A percentile compares a stretch with the other conserved stretches of the same genome.
Evolutionary conservation across 2,329 filamentous ascomycete genomes (phyloP).

Genomic region (Teratosphaeria zuluensis): DNA sequence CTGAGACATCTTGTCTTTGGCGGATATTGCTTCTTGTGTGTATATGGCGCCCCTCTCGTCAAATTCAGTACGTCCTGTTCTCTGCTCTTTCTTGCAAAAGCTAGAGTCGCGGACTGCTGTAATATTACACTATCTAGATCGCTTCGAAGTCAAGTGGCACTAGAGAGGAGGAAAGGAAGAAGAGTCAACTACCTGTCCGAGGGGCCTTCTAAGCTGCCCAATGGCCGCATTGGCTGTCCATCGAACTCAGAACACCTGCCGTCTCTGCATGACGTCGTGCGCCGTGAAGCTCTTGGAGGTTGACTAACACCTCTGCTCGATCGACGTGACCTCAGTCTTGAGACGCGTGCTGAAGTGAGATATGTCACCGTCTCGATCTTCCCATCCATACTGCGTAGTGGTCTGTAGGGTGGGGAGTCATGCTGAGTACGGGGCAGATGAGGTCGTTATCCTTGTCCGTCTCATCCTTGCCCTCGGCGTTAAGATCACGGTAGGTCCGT

Average conservation of each 20-base stretch:
- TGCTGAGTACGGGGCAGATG: neutral
- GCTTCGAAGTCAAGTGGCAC: neutral
- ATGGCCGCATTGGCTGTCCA: neutral
- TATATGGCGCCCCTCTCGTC: neutral
- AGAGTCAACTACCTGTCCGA: neutral
- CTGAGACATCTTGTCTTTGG: neutral
- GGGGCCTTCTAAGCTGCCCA: neutral
- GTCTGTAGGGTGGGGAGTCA: neutral
- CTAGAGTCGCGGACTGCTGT: neutral
- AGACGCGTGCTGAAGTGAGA: neutral
- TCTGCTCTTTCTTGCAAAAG: neutral
- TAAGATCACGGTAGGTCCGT: too few species aligned
- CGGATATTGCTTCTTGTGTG: neutral
- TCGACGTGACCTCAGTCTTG: neutral
- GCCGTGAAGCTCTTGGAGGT: neutral
- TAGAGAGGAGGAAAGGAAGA: neutral
- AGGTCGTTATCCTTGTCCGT: too few species aligned
- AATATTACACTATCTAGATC: neutral
- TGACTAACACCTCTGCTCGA: neutral
- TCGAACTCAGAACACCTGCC: neutral
- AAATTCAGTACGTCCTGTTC: neutral
- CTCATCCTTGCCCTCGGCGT: too few species aligned
- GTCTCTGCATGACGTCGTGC: neutral
- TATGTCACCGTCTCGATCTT: neutral
- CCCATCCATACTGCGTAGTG: neutral